phyloP scores from a whole-genome alignment of 257 asterid species.

The Cinchona pubescens region DNA sequence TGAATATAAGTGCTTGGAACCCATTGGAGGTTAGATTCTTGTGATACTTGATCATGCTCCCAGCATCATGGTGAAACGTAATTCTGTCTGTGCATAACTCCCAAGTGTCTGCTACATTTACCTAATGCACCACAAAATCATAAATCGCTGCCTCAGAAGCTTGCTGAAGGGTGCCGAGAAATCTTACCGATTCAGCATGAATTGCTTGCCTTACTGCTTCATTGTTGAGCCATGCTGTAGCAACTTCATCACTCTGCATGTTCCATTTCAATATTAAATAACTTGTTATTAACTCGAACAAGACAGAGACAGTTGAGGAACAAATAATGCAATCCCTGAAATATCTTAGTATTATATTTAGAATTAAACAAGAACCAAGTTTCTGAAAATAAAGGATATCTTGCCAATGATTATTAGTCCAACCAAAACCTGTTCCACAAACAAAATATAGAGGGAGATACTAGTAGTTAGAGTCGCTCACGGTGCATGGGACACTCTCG shows the following conservation, averaged over 20 bases:
- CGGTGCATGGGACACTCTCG: constrained; percentile 65
- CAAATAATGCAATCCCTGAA: not conserved
- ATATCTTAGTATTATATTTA: not conserved
- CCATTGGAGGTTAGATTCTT: constrained; percentile 78
- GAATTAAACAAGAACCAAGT: not conserved
- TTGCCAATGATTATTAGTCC: not conserved
- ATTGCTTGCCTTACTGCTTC: constrained; percentile 80
- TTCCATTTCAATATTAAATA: constrained; percentile 13
- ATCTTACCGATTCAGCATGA: constrained; percentile 75
- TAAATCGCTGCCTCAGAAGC: constrained; percentile 18
- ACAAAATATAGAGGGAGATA: not conserved
- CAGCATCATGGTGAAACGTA: constrained; percentile 59
- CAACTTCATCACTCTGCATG: constrained; percentile 76
- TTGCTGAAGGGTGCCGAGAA: constrained; percentile 10
- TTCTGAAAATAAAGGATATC: not conserved
- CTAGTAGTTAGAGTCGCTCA: constrained; percentile 32
- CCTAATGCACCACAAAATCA: constrained; percentile 37
- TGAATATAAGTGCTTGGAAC: constrained; percentile 67
- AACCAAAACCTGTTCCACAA: not conserved
- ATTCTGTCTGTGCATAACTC: constrained; percentile 70
- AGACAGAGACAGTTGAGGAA: not conserved
- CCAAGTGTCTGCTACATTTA: constrained; percentile 47
- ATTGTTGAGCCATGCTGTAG: constrained; percentile 72
- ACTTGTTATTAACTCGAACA: not conserved
- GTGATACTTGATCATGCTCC: constrained; percentile 95